phyloP scores from a whole-genome alignment of 257 asterid genomes.

The Ligustrum vulgare region DNA sequence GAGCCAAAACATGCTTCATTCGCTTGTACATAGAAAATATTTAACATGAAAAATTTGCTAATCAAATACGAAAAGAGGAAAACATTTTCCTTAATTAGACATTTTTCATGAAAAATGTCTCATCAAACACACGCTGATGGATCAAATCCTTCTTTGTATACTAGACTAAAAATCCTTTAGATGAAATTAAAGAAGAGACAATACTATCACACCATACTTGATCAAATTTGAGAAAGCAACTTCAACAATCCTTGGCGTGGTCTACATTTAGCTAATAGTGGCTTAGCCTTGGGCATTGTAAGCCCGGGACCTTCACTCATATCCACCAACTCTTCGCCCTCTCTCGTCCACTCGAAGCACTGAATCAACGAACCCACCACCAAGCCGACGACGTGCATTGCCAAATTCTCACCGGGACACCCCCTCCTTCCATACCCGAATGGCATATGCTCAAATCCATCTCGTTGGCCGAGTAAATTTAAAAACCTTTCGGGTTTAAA shows the following conservation, averaged over 20 bases:
- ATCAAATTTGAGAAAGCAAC: constrained; percentile 32
- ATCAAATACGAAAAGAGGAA: too few species aligned
- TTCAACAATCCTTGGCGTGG: constrained; percentile 35
- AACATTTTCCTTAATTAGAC: too few species aligned
- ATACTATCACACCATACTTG: not conserved
- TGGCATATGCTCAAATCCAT: constrained; percentile 38
- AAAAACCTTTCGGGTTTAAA: constrained; percentile 65
- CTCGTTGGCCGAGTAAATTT: constrained; percentile 22
- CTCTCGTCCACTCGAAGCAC: constrained; percentile 67
- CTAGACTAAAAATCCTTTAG: too few species aligned
- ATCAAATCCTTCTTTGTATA: too few species aligned
- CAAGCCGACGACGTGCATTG: constrained; percentile 46
- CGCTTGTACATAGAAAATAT: too few species aligned
- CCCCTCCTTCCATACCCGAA: constrained; percentile 73
- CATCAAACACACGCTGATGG: too few species aligned
- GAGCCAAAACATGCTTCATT: too few species aligned
- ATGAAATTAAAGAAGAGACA: not conserved
- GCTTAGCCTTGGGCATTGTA: constrained; percentile 46
- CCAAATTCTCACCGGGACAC: constrained; percentile 75
- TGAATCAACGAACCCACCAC: constrained; percentile 58
- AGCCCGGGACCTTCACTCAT: constrained; percentile 48
- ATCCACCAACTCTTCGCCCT: constrained; percentile 37
- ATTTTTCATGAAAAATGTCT: too few species aligned
- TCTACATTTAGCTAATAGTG: constrained; percentile 53
- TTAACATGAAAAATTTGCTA: too few species aligned